Base-by-base conservation (phyloP, 2,329 filamentous ascomycete species). In the Alternaria hordeiaustralica region DNA sequence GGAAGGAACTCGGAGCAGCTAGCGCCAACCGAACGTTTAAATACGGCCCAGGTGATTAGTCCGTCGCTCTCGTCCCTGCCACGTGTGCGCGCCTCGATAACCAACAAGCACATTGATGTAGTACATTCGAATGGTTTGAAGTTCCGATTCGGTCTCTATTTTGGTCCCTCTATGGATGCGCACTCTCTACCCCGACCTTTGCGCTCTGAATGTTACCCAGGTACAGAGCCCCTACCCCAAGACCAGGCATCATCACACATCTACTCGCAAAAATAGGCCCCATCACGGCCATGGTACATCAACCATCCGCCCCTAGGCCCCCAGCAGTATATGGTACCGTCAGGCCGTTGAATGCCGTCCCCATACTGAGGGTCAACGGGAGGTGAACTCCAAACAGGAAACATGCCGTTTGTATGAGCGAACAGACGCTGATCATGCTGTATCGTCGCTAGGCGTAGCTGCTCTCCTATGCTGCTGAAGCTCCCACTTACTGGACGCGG, bases 41-140 rank as follows among this genome's bases (percentile, higher is more conserved):
- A 41, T 5, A 41, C n/a, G 9, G 36, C 15, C 36, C 5, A 41
- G 15, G 0, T 41, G n/a, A 2, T 41, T 18, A 11, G n/a, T 18
- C 0, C 36, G 36, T 41, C 36, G n/a, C 36, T 18, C n/a, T 3
- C 9, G 15, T 41, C 0, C 0, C 5, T 10, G 3, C 0, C n/a
- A 6, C n/a, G 5, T 41, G 36, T 41, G 36, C 36, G 36, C 36
- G 1, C 36, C 36, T 0, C 1, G 36, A 41, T 18, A 3, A 36
- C 15, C 1, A 36, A n/a, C 7, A 36, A 18, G 9, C 9, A 41
- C 36, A 18, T 41, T 41, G n/a, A 18, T 18, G 5, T 11, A 18
- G 15, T 18, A 41, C 15, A 41, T 18, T 18, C 9, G 15, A 2
- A 41, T 18, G n/a, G 3, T 41, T 41, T 6, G 4, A 18, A 18